Conservation (phyloP, 1,139 yeast species). For the Yamadazyma buinensis region DNA sequence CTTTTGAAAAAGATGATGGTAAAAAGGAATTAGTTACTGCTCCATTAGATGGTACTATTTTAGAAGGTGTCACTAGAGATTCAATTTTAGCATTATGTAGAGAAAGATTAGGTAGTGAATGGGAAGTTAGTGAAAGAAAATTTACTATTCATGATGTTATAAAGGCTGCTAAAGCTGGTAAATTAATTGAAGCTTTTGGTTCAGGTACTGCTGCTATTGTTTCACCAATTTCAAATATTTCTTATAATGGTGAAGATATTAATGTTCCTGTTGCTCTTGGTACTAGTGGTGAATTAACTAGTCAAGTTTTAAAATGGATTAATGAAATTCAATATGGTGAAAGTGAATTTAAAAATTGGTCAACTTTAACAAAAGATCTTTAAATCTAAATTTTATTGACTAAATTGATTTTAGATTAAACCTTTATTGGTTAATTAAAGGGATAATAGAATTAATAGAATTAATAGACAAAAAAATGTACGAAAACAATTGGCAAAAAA, state of each 20-base stretch:
- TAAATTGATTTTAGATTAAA: too few species aligned
- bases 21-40: constrained; percentile 92
- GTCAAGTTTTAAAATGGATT: constrained; percentile 77
- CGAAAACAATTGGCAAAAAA: too few species aligned
- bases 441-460: too few species aligned
- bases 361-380: constrained; percentile 39
- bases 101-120: constrained; percentile 64
- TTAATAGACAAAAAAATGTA: too few species aligned
- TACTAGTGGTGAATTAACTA: constrained; percentile 79
- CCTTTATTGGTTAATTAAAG: too few species aligned
- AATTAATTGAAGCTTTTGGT: constrained; percentile 92
- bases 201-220: constrained; percentile 98
- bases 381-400: constrained; percentile 2
- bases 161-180: constrained; percentile 73
- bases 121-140: constrained; percentile 80
- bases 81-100: constrained; percentile 75
- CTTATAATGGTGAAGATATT: constrained; percentile 70
- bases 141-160: constrained; percentile 77
- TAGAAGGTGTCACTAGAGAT: constrained; percentile 96
- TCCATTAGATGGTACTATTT: constrained; percentile 93
- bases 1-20: constrained; percentile 69
- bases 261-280: constrained; percentile 71
- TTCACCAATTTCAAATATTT: constrained; percentile 85
- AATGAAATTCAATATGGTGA: constrained; percentile 86
- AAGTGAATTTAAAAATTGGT: constrained; percentile 61